A percentile compares a stretch with the other conserved stretches of the same genome.
phyloP scores from a whole-genome alignment of 768 basidiomycete species.

The Multifurca ochricompacta region DNA sequence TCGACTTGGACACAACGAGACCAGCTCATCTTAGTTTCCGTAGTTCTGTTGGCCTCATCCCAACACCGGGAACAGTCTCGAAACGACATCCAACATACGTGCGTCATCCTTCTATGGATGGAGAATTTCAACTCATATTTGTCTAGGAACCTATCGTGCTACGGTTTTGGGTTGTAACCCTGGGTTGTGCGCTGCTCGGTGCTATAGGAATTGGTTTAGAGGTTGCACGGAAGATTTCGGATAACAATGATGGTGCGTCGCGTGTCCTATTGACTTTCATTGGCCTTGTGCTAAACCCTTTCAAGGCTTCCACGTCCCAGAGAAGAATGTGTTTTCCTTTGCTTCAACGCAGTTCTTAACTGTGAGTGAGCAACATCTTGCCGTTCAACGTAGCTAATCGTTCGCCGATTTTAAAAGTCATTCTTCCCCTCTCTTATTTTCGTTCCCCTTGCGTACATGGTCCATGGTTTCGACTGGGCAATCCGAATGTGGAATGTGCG shows the following conservation, averaged over 20 bases:
- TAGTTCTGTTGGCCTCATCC: slow-evolving; percentile 3
- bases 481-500: slow-evolving; percentile 59
- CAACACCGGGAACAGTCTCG: slow-evolving; percentile 4
- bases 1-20: background rate
- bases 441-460: slow-evolving; percentile 42
- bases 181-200: background rate
- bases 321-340: slow-evolving; percentile 40
- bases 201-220: slow-evolving; percentile 11
- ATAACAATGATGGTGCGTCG: slow-evolving; percentile 1
- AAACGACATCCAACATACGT: slow-evolving; percentile 14
- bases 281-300: background rate
- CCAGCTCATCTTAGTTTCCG: slow-evolving; percentile 2
- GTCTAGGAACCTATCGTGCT: slow-evolving; percentile 5
- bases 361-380: slow-evolving; percentile 28
- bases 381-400: background rate
- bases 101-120: background rate
- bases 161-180: slow-evolving; percentile 6
- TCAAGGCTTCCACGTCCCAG: slow-evolving; percentile 47
- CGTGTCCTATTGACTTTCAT: background rate
- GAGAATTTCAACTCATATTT: background rate
- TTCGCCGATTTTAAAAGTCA: slow-evolving; percentile 33
- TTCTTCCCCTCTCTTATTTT: slow-evolving; percentile 51
- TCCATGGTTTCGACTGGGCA: slow-evolving; percentile 46
- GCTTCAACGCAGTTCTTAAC: slow-evolving; percentile 40
- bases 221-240: slow-evolving; percentile 6